Conservation (phyloP, 768 basidiomycete genomes). For the Auricularia auricula-judae region DNA sequence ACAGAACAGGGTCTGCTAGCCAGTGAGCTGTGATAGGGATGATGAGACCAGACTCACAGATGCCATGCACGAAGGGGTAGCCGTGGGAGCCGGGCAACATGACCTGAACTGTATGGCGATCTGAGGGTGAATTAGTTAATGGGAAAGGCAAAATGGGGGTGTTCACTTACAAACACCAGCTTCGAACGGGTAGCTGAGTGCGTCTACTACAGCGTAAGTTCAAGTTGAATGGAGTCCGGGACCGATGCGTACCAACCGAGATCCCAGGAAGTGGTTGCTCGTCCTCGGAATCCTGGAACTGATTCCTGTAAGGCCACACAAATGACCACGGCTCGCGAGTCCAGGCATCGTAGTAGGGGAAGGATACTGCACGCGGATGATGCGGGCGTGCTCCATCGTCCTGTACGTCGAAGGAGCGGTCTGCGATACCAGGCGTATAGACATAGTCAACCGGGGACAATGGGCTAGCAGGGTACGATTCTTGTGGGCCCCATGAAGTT, state of each 20-base stretch:
- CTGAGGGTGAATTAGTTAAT: no score
- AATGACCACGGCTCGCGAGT: conserved; percentile 17
- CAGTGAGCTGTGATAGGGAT: no score
- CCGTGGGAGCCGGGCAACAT: not conserved
- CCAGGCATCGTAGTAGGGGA: conserved; percentile 4
- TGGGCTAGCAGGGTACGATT: conserved; percentile 32
- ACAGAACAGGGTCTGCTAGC: not conserved
- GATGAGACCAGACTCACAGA: not conserved
- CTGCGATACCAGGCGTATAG: conserved; percentile 30
- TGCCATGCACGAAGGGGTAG: not conserved
- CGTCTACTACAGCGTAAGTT: no score
- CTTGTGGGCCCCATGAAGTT: conserved; percentile 38
- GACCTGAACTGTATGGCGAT: not conserved
- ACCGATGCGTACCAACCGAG: not conserved
- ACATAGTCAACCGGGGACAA: conserved; percentile 22
- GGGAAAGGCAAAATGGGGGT: not conserved
- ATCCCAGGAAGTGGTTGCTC: not conserved
- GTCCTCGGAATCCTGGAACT: not conserved
- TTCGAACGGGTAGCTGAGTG: not conserved
- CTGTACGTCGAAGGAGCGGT: conserved; percentile 22
- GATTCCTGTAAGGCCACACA: conserved; percentile 22
- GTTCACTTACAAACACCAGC: not conserved
- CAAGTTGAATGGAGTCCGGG: no score
- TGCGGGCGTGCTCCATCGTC: not conserved
- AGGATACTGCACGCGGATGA: not conserved